Base-by-base conservation (phyloP, 192 early-diverging fungal genomes). In the Coemansia sp. region DNA sequence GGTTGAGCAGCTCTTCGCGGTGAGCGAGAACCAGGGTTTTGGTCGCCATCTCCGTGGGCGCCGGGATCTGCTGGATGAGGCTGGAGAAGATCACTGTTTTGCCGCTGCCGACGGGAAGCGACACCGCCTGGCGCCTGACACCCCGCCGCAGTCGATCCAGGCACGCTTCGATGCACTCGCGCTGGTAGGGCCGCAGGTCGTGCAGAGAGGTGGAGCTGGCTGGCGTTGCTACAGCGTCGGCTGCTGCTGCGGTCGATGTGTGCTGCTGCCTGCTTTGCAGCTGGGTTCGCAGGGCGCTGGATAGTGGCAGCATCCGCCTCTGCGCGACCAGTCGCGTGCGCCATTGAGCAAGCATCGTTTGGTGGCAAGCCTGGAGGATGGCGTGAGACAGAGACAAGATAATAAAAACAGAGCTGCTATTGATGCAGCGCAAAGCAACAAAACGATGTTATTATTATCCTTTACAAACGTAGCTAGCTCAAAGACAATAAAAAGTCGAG, bases 71-170 rank as follows among this genome's bases (percentile, higher is more conserved):
- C 8, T 82, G 64, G 41, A 97, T 87, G 32, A 97, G 68, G 67
- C 90, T 79, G 0, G 90, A 78, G 58, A 94, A 93, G 15, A 94
- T 79, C 68, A 92, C 91, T 19, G 92, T 95, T 56, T 95, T 95
- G 15, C 92, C 92, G 54, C 86, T 89, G 15, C 92, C 92, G 52
- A 84, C 83, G 14, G 88, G 87, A 18, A 94, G 73, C 7, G 87
- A 89, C 5, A 90, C 88, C 13, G 86, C 84, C 64, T 93, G 90
- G 6, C 93, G 64, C 39, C 63, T 74, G 13, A 84, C 49, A 5
- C 91, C 91, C 6, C 67, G 40, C 4, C 62, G 40, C 0, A 93
- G 72, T 9, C 43, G 26, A 0, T 53, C 36, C 15, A 97, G 67
- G 29, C 80, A 84, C 0, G 45, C 55, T 13, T 87, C 74, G 28